A percentile compares a stretch with the other conserved stretches of the same genome.
These are phyloP conservation scores for Solanum piurae DNA, from an alignment of 257 asterid genomes.

Conservation along the genomic window DNA sequence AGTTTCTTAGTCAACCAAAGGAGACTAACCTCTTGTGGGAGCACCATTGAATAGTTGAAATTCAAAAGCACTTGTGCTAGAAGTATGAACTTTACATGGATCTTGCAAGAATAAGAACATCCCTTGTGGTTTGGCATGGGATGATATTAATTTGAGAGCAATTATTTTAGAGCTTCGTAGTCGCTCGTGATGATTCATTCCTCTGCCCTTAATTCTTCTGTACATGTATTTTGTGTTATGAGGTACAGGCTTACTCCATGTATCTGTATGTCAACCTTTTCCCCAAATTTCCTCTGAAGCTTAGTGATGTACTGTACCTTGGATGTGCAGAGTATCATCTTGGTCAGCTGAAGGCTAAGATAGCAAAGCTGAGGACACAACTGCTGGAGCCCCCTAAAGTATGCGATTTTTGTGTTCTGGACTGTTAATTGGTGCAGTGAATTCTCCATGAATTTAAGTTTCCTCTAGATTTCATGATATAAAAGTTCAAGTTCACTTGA, in stretches of 20 bases:
- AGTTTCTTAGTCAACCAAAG: background rate
- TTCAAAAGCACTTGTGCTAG: background rate
- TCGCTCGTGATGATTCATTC: background rate
- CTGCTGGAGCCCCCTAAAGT: conserved; percentile 97
- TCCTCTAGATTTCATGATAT: background rate
- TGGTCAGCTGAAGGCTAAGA: conserved; percentile 98
- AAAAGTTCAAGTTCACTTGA: background rate
- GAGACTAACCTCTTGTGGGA: background rate
- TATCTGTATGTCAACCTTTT: background rate
- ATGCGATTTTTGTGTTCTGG: background rate
- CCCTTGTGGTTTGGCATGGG: background rate
- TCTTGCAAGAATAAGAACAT: background rate
- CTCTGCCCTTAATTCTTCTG: background rate
- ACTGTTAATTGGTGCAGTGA: background rate
- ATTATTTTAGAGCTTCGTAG: background rate
- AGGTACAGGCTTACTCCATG: background rate
- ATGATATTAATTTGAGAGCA: background rate
- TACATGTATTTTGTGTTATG: background rate
- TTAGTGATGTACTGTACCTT: background rate
- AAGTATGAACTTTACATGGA: background rate
- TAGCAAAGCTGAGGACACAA: conserved; percentile 97
- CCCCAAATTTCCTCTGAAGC: background rate
- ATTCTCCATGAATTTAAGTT: background rate
- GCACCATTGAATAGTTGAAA: background rate
- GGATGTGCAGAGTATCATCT: conserved; percentile 68